These are phyloP conservation scores for Mariannaea elegans DNA, from an alignment of 2,329 filamentous ascomycete genomes.

Conservation along the genomic window DNA sequence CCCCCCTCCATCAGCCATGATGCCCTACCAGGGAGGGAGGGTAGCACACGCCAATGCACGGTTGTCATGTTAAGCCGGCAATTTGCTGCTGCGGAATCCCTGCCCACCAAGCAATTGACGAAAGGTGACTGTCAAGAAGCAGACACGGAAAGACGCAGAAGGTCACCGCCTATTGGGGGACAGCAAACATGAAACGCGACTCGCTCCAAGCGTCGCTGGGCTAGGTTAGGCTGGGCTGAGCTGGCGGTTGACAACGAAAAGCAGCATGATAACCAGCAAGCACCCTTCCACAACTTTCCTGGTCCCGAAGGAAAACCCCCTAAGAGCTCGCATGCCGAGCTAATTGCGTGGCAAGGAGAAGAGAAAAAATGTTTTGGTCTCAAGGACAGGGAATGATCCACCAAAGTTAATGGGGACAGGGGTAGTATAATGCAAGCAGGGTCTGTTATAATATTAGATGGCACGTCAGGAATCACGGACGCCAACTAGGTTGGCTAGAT, in stretches of 20 bases:
- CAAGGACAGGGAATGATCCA: slow-evolving; percentile 30
- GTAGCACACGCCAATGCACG: slow-evolving; percentile 30
- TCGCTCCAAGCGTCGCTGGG: slow-evolving; percentile 35
- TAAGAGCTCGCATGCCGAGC: slow-evolving; percentile 26
- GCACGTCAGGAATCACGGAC: slow-evolving; percentile 34
- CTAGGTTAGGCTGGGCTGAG: slow-evolving; percentile 36
- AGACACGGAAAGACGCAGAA: slow-evolving; percentile 31
- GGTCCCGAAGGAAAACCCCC: slow-evolving; percentile 23
- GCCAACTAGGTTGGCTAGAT: slow-evolving; percentile 35
- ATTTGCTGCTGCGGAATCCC: slow-evolving; percentile 36
- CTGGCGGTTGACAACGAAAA: slow-evolving; percentile 34
- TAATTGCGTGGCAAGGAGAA: slow-evolving; percentile 40
- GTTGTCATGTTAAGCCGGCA: slow-evolving; percentile 34
- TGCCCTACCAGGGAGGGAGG: slow-evolving; percentile 34
- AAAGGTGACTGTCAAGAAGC: slow-evolving; percentile 28
- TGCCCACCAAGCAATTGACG: slow-evolving; percentile 31
- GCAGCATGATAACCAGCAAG: slow-evolving; percentile 26
- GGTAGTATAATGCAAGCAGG: slow-evolving; percentile 43
- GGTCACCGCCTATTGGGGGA: slow-evolving; percentile 37
- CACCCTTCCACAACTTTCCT: slow-evolving; percentile 25
- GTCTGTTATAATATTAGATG: slow-evolving; percentile 45
- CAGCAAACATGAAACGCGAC: slow-evolving; percentile 39
- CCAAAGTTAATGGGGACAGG: slow-evolving; percentile 33
- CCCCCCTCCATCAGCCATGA: slow-evolving; percentile 27
- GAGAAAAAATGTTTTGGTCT: slow-evolving; percentile 34